Evolutionary conservation across 805 yeast genomes (phyloP).

Genomic region (Lipomyces yamadae): DNA sequence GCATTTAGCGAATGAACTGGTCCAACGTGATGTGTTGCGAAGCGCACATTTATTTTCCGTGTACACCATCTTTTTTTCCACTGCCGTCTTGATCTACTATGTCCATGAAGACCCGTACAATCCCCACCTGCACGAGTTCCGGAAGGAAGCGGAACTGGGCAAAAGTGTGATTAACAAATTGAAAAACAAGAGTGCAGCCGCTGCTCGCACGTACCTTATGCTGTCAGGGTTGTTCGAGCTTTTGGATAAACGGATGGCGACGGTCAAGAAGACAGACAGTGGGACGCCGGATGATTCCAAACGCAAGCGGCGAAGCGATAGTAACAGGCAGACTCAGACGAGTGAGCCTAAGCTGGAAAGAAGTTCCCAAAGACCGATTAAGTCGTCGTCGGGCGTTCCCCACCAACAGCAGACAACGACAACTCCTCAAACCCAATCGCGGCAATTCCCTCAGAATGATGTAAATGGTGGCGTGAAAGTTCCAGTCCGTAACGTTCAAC

Average conservation of each 20-base stretch:
- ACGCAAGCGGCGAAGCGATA: slow-evolving; percentile 27
- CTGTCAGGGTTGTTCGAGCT: slow-evolving; percentile 41
- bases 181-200: slow-evolving; percentile 76
- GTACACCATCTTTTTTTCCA: slow-evolving; percentile 85
- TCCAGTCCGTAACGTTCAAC: background rate
- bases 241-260: slow-evolving; percentile 40
- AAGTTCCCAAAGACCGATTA: background rate
- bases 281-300: slow-evolving; percentile 22
- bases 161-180: slow-evolving; percentile 70
- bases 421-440: background rate
- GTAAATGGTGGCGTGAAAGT: background rate
- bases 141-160: slow-evolving; percentile 81
- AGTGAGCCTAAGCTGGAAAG: background rate
- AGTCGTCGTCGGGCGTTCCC: background rate
- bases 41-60: slow-evolving; percentile 93
- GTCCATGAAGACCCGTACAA: slow-evolving; percentile 57
- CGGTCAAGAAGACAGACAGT: slow-evolving; percentile 12
- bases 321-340: background rate
- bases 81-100: slow-evolving; percentile 83
- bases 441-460: background rate
- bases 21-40: slow-evolving; percentile 66
- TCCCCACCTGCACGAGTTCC: slow-evolving; percentile 51
- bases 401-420: background rate
- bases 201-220: slow-evolving; percentile 77
- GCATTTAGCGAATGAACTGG: slow-evolving; percentile 78